These are phyloP conservation scores for Candida sanyaensis DNA, from an alignment of 1,139 yeast species.

Conservation along the genomic window DNA sequence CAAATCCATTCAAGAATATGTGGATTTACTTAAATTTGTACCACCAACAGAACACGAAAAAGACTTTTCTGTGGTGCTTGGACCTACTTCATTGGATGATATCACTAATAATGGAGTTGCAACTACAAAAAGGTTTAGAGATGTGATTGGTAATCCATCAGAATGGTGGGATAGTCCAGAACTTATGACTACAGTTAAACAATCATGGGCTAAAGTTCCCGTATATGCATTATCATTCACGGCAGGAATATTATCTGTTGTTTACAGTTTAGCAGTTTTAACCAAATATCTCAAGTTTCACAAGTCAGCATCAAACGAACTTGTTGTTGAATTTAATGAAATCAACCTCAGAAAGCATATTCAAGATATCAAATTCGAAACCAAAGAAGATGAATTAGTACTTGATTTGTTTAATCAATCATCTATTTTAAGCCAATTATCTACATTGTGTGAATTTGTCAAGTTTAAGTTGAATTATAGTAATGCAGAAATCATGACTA, in stretches of 20 bases:
- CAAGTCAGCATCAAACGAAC: slow-evolving; percentile 5
- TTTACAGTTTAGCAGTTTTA: slow-evolving; percentile 30
- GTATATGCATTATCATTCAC: slow-evolving; percentile 28
- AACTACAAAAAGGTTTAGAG: slow-evolving; percentile 4
- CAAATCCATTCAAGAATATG: slow-evolving; percentile 15
- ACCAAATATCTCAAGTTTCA: slow-evolving; percentile 22
- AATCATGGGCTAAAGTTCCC: slow-evolving; percentile 45
- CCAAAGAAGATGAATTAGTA: slow-evolving; percentile 3
- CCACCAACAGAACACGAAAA: slow-evolving; percentile 18
- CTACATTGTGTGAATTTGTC: slow-evolving; percentile 20
- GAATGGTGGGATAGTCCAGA: slow-evolving; percentile 29
- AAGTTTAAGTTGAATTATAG: slow-evolving; percentile 19
- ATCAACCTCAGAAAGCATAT: slow-evolving; percentile 8
- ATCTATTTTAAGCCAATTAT: slow-evolving; percentile 17
- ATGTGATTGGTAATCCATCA: slow-evolving; percentile 6
- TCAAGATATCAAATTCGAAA: slow-evolving; percentile 7
- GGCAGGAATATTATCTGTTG: slow-evolving; percentile 25
- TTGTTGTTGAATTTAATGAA: slow-evolving; percentile 12
- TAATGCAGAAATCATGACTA: slow-evolving; percentile 16
- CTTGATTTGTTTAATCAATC: slow-evolving; percentile 15
- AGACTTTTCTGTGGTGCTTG: slow-evolving; percentile 11
- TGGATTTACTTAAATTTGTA: slow-evolving; percentile 19
- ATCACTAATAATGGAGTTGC: not conserved
- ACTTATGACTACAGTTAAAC: slow-evolving; percentile 21
- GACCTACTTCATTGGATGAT: slow-evolving; percentile 11